These are phyloP conservation scores for Cronartium ribicola DNA, from an alignment of 1,284 basidiomycete species.

Conservation along the genomic window DNA sequence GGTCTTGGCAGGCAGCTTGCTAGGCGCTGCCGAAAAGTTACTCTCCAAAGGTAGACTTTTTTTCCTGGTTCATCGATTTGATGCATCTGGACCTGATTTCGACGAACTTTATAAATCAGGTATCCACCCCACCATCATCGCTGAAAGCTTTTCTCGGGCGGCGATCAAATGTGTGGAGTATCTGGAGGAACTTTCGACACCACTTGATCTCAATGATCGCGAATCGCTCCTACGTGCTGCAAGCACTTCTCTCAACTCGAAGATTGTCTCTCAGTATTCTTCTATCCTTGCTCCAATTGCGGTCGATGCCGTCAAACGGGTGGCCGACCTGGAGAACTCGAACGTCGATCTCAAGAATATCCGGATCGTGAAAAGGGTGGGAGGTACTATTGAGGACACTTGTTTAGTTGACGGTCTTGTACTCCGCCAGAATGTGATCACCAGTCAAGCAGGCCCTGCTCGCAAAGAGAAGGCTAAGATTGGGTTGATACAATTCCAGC, in stretches of 20 bases:
- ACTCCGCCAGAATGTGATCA: conserved; percentile 89
- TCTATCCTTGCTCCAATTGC: conserved; percentile 95
- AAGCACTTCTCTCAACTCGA: conserved; percentile 92
- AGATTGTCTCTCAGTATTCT: conserved; percentile 99
- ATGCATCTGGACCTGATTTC: background rate
- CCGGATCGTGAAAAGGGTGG: conserved; percentile 95
- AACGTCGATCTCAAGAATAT: conserved; percentile 96
- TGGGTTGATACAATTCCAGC: conserved; percentile 96
- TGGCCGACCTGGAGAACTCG: conserved; percentile 69
- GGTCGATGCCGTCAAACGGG: conserved; percentile 86
- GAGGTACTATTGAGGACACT: conserved; percentile 98
- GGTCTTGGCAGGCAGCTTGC: conserved; percentile 85
- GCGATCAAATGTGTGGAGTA: conserved; percentile 90
- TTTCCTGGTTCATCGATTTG: conserved; percentile 13
- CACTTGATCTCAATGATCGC: conserved; percentile 85
- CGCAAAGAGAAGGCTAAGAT: conserved; percentile 99
- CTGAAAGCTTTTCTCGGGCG: conserved; percentile 90
- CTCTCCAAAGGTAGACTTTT: conserved; percentile 68
- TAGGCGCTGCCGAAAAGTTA: conserved; percentile 95
- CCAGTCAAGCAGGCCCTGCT: conserved; percentile 83
- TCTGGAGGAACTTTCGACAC: conserved; percentile 84
- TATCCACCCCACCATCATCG: conserved; percentile 95
- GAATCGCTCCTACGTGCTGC: conserved; percentile 84
- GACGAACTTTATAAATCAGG: conserved; percentile 49
- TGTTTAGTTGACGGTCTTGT: conserved; percentile 95